Base-by-base conservation (phyloP, 2,329 filamentous ascomycete genomes). In the Scolecobasidium constrictum region DNA sequence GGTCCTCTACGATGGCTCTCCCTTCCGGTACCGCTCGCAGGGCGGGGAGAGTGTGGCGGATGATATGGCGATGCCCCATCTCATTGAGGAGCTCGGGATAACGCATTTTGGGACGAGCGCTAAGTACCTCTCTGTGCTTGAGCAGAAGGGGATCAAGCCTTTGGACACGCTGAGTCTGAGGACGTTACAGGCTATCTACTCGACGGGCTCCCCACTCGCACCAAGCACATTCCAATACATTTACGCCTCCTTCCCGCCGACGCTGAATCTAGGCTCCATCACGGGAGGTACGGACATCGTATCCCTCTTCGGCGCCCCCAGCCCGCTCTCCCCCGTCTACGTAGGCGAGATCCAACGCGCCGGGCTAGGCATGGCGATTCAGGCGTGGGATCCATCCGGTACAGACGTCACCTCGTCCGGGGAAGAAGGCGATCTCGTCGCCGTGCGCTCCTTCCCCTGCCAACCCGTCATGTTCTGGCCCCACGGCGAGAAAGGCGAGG, bases 261-360 rank as follows among this genome's bases (percentile, higher is more conserved):
- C 74, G n/a, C 71, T 96, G 50, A 90, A 95, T 61, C 76, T 96
- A 5, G 86, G 81, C 38, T 93, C 85, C 44, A 96, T 98, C 55
- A 96, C 90, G 0, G 92, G 92, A 28, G 92, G 90, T 39, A 96
- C 90, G 3, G 92, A 98, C 58, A 96, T 96, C 53, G 86, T 96
- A 50, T 94, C 88, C 1, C 76, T 96, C 23, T 98, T 96, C 55
- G 90, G 88, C 35, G 81, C 86, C 0, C 84, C 87, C 1, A 90
- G 82, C 43, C 68, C 67, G 1, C 57, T 72, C 3, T 52, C 63
- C 5, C 66, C 68, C 7, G 68, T 72, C 20, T 67, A 68, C 51
- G 60, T 62, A 44, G 68, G 68, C 47, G 68, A 72, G 44, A 70
- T 72, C 40, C 68, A 72, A 52, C 61, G 58, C 13, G 56, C 66